phyloP scores from a whole-genome alignment of 768 basidiomycete genomes.

The Pisolithus sp. region DNA sequence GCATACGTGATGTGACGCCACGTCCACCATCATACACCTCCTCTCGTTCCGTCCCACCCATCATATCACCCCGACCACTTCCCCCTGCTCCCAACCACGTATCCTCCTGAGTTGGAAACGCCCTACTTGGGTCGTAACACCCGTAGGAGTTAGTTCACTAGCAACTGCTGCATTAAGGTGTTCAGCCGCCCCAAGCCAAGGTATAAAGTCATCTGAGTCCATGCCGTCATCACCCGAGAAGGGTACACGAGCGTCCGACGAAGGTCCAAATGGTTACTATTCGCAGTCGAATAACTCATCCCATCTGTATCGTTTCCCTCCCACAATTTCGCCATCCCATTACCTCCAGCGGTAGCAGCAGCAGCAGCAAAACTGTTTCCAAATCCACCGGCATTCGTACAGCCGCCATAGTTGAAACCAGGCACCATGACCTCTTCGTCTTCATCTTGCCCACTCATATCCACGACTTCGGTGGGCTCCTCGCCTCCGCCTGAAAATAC shows the following conservation, averaged over 20 bases:
- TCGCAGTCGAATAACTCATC: neutral
- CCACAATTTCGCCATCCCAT: no score
- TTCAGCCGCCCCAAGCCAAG: constrained; percentile 48
- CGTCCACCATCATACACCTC: constrained; percentile 30
- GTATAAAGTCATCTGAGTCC: constrained; percentile 54
- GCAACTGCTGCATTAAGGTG: constrained; percentile 7
- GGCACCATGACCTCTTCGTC: no score
- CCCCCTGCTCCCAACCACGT: constrained; percentile 34
- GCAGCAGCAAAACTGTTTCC: no score
- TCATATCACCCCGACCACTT: constrained; percentile 31
- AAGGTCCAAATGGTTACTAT: constrained; percentile 8
- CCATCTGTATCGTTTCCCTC: neutral
- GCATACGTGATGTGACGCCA: no score
- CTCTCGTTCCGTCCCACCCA: constrained; percentile 30
- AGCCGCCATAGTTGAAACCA: no score
- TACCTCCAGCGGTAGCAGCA: no score
- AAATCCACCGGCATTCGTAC: no score
- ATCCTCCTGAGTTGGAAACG: constrained; percentile 48
- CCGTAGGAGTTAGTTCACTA: no score
- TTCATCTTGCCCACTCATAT: constrained; percentile 49
- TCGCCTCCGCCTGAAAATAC: constrained; percentile 79
- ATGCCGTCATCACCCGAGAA: constrained; percentile 23
- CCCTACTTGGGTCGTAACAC: constrained; percentile 22
- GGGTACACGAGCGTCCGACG: constrained; percentile 14
- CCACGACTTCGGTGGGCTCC: constrained; percentile 68